Conservation (phyloP, 2,329 filamentous ascomycete genomes). For the Onygenales sp. region DNA sequence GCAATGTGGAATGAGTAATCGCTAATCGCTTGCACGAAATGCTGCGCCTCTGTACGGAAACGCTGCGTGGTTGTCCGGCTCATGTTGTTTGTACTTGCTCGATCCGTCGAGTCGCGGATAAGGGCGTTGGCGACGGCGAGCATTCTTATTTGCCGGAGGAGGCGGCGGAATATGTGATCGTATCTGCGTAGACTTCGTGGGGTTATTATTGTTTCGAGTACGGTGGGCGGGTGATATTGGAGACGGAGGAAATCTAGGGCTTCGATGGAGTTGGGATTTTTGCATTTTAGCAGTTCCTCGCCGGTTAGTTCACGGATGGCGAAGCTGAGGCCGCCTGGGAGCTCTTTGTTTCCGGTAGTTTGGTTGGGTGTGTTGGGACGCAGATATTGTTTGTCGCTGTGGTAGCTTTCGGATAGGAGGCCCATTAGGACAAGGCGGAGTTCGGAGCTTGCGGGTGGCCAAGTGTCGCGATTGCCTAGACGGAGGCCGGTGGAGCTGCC, state of each 20-base stretch:
- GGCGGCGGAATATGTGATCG: conserved; percentile 70
- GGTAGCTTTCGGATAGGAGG: conserved; percentile 67
- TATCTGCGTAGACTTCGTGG: conserved; percentile 64
- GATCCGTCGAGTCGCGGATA: conserved; percentile 45
- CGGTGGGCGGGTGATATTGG: conserved; percentile 67
- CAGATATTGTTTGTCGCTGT: conserved; percentile 9
- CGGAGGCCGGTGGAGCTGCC: conserved; percentile 72
- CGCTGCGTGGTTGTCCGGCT: conserved; percentile 40
- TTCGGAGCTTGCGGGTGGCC: conserved; percentile 92
- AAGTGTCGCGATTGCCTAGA: conserved; percentile 68
- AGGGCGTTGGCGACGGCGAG: conserved; percentile 63
- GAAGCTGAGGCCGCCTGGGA: conserved; percentile 69
- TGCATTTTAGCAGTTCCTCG: conserved; percentile 71
- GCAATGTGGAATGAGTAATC: conserved; percentile 74
- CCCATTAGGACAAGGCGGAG: conserved; percentile 83
- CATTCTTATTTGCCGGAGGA: conserved; percentile 70
- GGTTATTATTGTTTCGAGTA: conserved; percentile 66
- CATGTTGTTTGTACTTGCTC: conserved; percentile 17
- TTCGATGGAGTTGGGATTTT: conserved; percentile 72
- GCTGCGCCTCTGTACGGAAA: conserved; percentile 67
- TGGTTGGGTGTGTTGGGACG: conserved; percentile 13
- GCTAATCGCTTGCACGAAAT: conserved; percentile 64
- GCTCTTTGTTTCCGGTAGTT: conserved; percentile 22
- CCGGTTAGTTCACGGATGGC: conserved; percentile 70
- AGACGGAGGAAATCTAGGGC: conserved; percentile 89